Conservation (phyloP, 768 basidiomycete species). For the Leccinellum luteum region DNA sequence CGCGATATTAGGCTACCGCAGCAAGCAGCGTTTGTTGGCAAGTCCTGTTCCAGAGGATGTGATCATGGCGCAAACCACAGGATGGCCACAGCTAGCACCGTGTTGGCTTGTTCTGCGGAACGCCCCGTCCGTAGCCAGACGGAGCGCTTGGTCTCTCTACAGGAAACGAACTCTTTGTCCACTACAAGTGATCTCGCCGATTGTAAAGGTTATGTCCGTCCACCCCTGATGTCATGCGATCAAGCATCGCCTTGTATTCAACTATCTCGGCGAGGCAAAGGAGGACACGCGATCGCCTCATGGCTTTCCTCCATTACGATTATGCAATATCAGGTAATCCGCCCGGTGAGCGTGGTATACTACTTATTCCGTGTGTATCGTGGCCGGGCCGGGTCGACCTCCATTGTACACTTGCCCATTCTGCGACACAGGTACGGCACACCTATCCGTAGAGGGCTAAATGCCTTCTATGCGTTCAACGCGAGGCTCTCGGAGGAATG, state of each 20-base stretch:
- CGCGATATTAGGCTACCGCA: not conserved
- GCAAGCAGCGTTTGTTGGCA: slow-evolving; percentile 1
- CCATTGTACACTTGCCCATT: slow-evolving; percentile 16
- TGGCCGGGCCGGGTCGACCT: slow-evolving; percentile 2
- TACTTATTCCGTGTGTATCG: not conserved
- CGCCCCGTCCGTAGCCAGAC: not conserved
- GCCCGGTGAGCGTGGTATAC: slow-evolving; percentile 11
- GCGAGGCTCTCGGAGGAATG: slow-evolving; percentile 1
- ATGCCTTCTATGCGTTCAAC: not conserved
- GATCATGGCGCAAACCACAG: slow-evolving; percentile 15
- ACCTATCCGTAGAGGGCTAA: slow-evolving; percentile 1
- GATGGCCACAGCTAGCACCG: slow-evolving; percentile 10
- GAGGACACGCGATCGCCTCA: slow-evolving; percentile 30
- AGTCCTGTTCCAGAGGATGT: not conserved
- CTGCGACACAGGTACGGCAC: slow-evolving; percentile 6
- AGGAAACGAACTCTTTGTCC: slow-evolving; percentile 12
- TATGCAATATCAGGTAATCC: slow-evolving; percentile 14
- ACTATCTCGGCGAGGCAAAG: not conserved
- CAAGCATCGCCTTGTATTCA: slow-evolving; percentile 14
- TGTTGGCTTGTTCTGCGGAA: slow-evolving; percentile 2
- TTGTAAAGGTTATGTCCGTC: slow-evolving; percentile 22
- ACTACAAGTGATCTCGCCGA: slow-evolving; percentile 10
- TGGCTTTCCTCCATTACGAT: slow-evolving; percentile 8
- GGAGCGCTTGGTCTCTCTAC: not conserved
- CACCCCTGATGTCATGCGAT: slow-evolving; percentile 19